phyloP scores from a whole-genome alignment of 306 rosid genomes.

The Acmispon strigosus region DNA sequence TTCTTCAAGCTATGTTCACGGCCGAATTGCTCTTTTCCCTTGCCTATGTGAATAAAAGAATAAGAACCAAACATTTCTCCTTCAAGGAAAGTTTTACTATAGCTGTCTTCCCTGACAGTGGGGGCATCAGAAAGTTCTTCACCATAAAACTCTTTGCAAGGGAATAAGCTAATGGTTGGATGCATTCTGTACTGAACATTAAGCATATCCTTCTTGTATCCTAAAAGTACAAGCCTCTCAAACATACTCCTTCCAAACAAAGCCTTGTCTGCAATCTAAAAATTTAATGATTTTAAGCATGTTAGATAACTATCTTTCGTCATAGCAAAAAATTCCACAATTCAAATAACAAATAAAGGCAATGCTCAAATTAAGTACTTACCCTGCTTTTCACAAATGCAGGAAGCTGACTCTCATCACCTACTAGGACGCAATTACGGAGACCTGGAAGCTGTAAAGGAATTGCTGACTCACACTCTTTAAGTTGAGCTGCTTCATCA shows the following conservation, averaged over 20 bases:
- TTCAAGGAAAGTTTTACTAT: conserved; percentile 13
- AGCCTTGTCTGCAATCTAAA: conserved; percentile 26
- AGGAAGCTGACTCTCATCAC: conserved; percentile 63
- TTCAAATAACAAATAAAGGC: neutral
- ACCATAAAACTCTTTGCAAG: conserved; percentile 30
- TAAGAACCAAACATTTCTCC: conserved; percentile 24
- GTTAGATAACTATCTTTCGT: neutral
- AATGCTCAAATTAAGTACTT: neutral
- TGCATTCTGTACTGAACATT: conserved; percentile 43
- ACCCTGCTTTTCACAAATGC: conserved; percentile 59
- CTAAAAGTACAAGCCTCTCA: conserved; percentile 33
- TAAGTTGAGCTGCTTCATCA: conserved; percentile 58
- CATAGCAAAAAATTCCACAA: neutral
- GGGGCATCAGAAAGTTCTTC: conserved; percentile 22
- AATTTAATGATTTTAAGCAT: neutral
- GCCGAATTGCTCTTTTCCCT: conserved; percentile 34
- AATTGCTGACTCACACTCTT: conserved; percentile 52
- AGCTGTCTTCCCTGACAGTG: conserved; percentile 8
- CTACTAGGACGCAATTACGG: conserved; percentile 31
- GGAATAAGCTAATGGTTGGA: conserved; percentile 42
- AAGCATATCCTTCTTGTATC: conserved; percentile 25
- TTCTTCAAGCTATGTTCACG: conserved; percentile 28
- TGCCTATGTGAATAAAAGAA: conserved; percentile 27
- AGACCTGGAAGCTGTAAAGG: conserved; percentile 44
- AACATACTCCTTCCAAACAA: conserved; percentile 48